phyloP scores from a whole-genome alignment of 2,329 filamentous ascomycete species.

The Blastomyces silverae region DNA sequence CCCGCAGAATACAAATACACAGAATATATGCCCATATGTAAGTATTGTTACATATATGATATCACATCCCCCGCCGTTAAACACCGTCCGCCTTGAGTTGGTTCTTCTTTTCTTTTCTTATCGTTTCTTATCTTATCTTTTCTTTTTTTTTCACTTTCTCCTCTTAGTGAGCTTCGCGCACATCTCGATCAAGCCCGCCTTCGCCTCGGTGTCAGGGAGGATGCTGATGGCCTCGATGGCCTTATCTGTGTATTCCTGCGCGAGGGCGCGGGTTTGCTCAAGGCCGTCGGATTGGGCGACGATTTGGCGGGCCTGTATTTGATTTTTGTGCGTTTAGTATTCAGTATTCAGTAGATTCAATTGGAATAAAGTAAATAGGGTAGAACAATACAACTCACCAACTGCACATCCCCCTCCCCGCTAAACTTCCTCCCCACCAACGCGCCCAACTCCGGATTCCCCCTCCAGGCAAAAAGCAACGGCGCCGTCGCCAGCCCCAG shows the following conservation, averaged over 20 bases:
- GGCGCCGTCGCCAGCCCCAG: slow-evolving; percentile 90
- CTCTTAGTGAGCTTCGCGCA: slow-evolving; percentile 84
- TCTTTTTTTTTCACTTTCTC: slow-evolving; percentile 55
- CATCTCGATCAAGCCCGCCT: slow-evolving; percentile 86
- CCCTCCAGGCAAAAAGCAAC: slow-evolving; percentile 90
- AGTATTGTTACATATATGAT: too few relatives aligned
- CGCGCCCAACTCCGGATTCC: slow-evolving; percentile 72
- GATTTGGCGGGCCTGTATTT: slow-evolving; percentile 68
- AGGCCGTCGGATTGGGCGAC: slow-evolving; percentile 80
- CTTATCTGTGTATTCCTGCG: slow-evolving; percentile 82
- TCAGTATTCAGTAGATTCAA: too few relatives aligned
- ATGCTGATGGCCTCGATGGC: slow-evolving; percentile 74
- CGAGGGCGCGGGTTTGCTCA: slow-evolving; percentile 82
- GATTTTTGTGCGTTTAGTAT: background rate
- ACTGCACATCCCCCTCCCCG: slow-evolving; percentile 72
- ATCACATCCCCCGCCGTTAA: too few relatives aligned
- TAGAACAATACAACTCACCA: slow-evolving; percentile 50
- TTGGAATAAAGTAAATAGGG: background rate
- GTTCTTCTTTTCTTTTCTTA: background rate
- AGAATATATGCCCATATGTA: too few relatives aligned
- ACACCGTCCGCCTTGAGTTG: too few relatives aligned
- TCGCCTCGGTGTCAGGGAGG: slow-evolving; percentile 93
- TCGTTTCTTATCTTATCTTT: background rate
- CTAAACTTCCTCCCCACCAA: slow-evolving; percentile 89
- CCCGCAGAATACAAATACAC: too few relatives aligned